Conservation (phyloP, 345 rosid genomes). For the Mangifera indica region DNA sequence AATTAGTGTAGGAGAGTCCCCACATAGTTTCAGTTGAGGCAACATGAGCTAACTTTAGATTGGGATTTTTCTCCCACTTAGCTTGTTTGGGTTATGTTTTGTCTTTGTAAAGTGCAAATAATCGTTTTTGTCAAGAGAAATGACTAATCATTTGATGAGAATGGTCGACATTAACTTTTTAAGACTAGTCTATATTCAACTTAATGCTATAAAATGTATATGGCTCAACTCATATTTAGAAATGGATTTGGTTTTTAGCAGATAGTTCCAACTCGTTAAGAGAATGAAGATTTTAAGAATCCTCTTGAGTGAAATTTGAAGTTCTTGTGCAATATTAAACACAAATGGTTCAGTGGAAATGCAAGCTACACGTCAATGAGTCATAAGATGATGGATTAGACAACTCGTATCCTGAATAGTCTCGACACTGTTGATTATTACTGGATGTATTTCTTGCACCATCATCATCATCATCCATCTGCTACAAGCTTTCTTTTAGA, state of each 20-base stretch:
- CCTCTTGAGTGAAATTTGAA: neutral
- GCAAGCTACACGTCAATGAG: too few relatives aligned
- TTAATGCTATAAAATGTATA: too few relatives aligned
- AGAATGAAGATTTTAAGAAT: constrained; percentile 19
- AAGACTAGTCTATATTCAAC: neutral
- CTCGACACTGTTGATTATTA: neutral
- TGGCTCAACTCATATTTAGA: too few relatives aligned
- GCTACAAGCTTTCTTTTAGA: neutral
- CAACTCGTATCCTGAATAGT: constrained; percentile 13
- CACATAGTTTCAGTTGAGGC: neutral
- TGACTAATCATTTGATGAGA: constrained; percentile 8
- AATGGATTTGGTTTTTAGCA: too few relatives aligned
- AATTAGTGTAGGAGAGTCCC: neutral
- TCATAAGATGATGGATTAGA: constrained; percentile 2
- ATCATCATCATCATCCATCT: neutral
- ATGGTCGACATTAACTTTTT: neutral
- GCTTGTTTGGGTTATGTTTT: constrained; percentile 9
- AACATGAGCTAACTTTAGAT: neutral
- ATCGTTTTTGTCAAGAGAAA: constrained; percentile 5
- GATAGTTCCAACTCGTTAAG: too few relatives aligned
- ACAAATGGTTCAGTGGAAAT: too few relatives aligned
- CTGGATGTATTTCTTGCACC: neutral
- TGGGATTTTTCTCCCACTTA: constrained; percentile 18
- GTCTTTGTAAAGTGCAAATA: neutral
- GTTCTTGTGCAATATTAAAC: too few relatives aligned